Evolutionary conservation across 2,329 filamentous ascomycete genomes (phyloP), one percentile per base, ranked within the genome.

Genomic region (Sclerotinia spermophila): DNA sequence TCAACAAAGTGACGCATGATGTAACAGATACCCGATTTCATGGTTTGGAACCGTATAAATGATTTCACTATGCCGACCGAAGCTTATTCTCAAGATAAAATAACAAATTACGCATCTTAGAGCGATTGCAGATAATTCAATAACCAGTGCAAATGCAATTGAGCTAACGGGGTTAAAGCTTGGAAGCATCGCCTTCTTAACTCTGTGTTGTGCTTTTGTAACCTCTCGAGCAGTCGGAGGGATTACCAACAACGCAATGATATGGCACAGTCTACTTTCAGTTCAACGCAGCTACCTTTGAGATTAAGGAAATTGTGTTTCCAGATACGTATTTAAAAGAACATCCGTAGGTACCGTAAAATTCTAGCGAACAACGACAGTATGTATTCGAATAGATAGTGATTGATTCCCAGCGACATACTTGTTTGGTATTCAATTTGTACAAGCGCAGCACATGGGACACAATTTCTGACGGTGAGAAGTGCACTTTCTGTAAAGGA

Each of bases 181-280:
- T 48, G n/a, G 21, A 48, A 8, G 21, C 5, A 24, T 21, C 33
- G 30, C 19, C 30, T 56, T 58, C 2, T 10, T 15, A 58, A 24
- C 1, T 0, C 1, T 15, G 33, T 0, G 13, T 38, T n/a, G 2
- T 8, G 5, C 38, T 8, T n/a, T 17, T 38, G 21, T 38, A 1
- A 38, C 33, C 11, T 0, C 21, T 38, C 33, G 21, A 38, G 21
- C 30, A 24, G 38, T 38, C 0, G 7, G 10, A 0, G 5, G 5
- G 10, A 13, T 38, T 17, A 0, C 33, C 21, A n/a, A 38, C 33
- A 58, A 58, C 33, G n/a, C 8, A n/a, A 58, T 58, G 19, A 58
- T 58, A 58, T 38, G 55, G 6, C 11, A 24, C 33, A 15, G 13
- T 1, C 15, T 15, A 53, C 48, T 27, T 53, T 3, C 5, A 17